Percentiles rank a stretch among this genome's conserved stretches.
Evolutionary conservation across 139 green algal species (phyloP).

Genomic region (Chlamydomonas urium): DNA sequence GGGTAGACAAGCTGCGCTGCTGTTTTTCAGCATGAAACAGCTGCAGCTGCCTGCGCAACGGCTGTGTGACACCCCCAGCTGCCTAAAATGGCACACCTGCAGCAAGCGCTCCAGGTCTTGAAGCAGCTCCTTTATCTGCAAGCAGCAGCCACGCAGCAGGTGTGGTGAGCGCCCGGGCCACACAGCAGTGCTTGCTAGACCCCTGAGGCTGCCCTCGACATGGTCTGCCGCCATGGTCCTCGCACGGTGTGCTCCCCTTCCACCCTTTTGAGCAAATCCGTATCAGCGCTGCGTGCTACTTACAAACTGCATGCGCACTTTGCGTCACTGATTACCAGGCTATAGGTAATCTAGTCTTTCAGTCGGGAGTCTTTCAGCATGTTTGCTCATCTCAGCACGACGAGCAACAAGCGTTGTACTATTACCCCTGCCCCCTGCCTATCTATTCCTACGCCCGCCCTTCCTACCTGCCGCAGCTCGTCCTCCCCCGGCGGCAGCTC

Average conservation of each 20-base stretch:
- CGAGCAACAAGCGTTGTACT: neutral
- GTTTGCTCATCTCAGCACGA: neutral
- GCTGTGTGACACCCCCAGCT: no score
- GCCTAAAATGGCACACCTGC: constrained; percentile 3
- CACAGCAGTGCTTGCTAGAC: no score
- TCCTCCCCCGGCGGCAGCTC: constrained; percentile 23
- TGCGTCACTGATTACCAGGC: neutral
- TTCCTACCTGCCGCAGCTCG: constrained; percentile 26
- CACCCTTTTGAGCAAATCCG: neutral
- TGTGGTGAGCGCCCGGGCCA: no score
- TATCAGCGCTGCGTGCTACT: neutral
- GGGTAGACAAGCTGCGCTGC: no score
- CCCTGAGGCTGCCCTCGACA: no score
- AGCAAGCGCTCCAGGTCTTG: constrained; percentile 42
- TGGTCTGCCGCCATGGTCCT: no score
- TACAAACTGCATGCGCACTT: neutral
- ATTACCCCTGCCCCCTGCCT: no score
- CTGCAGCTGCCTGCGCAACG: no score
- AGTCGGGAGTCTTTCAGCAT: neutral
- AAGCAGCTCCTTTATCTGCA: constrained; percentile 32
- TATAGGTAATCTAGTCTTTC: neutral
- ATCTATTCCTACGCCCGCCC: neutral
- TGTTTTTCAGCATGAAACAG: no score
- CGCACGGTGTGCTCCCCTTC: no score
- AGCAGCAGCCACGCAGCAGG: neutral